Conservation (phyloP, 2,329 filamentous ascomycete genomes). For the Alternaria alternata region DNA sequence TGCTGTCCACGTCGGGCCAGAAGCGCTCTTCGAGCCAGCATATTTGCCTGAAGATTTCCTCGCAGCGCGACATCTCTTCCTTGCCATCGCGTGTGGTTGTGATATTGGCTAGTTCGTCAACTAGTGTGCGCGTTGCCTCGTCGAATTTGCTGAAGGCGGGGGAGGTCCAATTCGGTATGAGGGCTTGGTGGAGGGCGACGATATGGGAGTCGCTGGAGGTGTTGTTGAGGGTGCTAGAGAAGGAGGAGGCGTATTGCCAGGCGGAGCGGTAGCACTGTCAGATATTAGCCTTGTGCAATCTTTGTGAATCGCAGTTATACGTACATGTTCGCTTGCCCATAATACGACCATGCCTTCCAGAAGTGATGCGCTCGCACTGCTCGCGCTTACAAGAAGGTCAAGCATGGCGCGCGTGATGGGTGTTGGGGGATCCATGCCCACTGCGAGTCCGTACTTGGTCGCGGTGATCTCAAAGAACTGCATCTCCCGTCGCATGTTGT, state of each 20-base stretch:
- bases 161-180: conserved; percentile 62
- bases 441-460: conserved; percentile 64
- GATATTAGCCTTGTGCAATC: conserved; percentile 13
- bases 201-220: conserved; percentile 55
- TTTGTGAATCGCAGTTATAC: conserved; percentile 15
- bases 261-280: conserved; percentile 56
- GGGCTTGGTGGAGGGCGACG: conserved; percentile 58
- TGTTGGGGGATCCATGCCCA: conserved; percentile 56
- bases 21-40: conserved; percentile 59
- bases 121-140: conserved; percentile 57
- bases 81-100: conserved; percentile 57
- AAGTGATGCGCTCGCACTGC: conserved; percentile 60
- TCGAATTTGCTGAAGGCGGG: conserved; percentile 60
- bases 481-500: conserved; percentile 72
- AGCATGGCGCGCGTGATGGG: conserved; percentile 63
- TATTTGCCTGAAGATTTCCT: conserved; percentile 58
- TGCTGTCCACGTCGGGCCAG: conserved; percentile 60
- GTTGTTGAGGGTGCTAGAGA: conserved; percentile 50
- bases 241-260: conserved; percentile 58
- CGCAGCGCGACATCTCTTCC: conserved; percentile 58
- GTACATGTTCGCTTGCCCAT: conserved; percentile 75
- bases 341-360: conserved; percentile 76
- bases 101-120: conserved; percentile 60
- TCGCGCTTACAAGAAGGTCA: conserved; percentile 67
- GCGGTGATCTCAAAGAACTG: conserved; percentile 73